Evolutionary conservation across 345 rosid species (phyloP).

Genomic region (Gynandropsis gynandra): DNA sequence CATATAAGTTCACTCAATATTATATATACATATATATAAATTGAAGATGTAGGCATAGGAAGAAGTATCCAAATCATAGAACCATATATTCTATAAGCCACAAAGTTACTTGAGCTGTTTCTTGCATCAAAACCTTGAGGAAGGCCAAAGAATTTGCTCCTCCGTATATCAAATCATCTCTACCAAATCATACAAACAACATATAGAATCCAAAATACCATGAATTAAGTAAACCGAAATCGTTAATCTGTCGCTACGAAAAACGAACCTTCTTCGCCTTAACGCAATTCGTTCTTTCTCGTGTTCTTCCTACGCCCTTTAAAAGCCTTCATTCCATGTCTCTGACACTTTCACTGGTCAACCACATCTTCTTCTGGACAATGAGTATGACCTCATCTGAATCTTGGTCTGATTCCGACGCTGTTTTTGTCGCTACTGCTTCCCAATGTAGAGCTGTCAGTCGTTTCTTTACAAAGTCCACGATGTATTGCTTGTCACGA

Average conservation of each 20-base stretch:
- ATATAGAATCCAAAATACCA: slow-evolving; percentile 24
- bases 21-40: no score
- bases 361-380: slow-evolving; percentile 70
- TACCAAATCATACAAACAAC: slow-evolving; percentile 33
- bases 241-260: slow-evolving; percentile 23
- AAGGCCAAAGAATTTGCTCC: slow-evolving; percentile 10
- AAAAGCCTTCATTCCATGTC: slow-evolving; percentile 33
- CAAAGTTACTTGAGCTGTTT: no score
- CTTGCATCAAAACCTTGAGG: no score
- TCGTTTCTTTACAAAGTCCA: slow-evolving; percentile 58
- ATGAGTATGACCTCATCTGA: slow-evolving; percentile 46
- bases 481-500: slow-evolving; percentile 52
- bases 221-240: slow-evolving; percentile 29
- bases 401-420: slow-evolving; percentile 43
- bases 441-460: slow-evolving; percentile 74
- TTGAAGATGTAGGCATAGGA: no score
- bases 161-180: background rate
- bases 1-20: no score
- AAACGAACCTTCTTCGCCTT: slow-evolving; percentile 20
- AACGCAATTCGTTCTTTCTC: slow-evolving; percentile 11
- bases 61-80: no score
- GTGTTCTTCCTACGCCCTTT: background rate
- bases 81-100: no score
- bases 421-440: slow-evolving; percentile 39
- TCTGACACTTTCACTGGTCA: slow-evolving; percentile 64